Evolutionary conservation across 495 filamentous ascomycete genomes (phyloP), one percentile per base, ranked within the genome.

Genomic region (Evansstolkia leycettana): DNA sequence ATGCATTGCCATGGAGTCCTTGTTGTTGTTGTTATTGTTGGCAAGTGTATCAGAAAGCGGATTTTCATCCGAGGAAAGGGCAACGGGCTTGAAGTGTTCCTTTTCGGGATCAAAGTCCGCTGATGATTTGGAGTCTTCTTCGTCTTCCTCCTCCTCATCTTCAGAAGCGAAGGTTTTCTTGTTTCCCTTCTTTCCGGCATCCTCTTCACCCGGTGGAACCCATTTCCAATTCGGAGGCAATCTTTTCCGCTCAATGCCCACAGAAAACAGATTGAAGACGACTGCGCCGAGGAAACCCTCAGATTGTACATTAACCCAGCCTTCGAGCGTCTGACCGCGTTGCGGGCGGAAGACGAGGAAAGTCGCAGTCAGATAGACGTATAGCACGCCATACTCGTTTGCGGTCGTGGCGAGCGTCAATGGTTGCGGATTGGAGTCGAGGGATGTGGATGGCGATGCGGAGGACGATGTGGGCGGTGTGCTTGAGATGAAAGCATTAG

Each of bases 251-350:
- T 79, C 73, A 33, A 89, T 76, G 27, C 70, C 75, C 1, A 80
- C 80, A 41, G 76, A 80, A 65, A 87, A 85, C 12, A 82, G 58
- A 53, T 89, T 89, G 45, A 76, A 74, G 10, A 75, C 78, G 2
- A 84, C 63, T 2, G 84, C 57, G 15, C 79, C 79, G 1, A 89
- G 47, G 48, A 84, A 78, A 7, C 75, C 73, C 38, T 80, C 73
- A n/a, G 75, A 80, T 48, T 82, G 76, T 23, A 85, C 57, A 42
- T 80, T 84, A 19, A 86, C 69, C 52, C 64, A 75, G 9, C 76
- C 83, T 34, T 81, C 72, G 16, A 87, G 54, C 23, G 50, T 57
- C 17, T 63, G 61, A 11, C 74, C 74, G 39, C 64, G 70, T 43
- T 62, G 52, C 1, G 82, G 83, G 31, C 63, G 64, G 52, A 83